phyloP scores from a whole-genome alignment of 257 asterid genomes.

The Gardenia jasminoides region DNA sequence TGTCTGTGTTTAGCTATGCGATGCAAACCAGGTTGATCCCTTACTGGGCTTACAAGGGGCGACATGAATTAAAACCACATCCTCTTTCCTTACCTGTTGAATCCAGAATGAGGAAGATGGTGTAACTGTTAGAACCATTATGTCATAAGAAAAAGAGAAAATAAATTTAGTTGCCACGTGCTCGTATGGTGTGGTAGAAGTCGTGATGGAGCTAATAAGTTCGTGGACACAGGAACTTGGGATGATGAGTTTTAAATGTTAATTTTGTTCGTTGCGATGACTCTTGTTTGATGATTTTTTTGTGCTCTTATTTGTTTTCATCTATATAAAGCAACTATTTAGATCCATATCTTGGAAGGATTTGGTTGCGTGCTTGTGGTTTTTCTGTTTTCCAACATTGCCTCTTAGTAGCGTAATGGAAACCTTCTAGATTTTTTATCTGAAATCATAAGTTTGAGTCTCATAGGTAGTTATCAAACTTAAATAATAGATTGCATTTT shows the following conservation, averaged over 20 bases:
- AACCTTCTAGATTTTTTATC: neutral
- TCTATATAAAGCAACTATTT: neutral
- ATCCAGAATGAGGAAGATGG: neutral
- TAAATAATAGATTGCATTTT: neutral
- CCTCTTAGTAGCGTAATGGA: neutral
- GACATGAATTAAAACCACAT: no score
- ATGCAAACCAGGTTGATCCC: neutral
- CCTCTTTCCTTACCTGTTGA: no score
- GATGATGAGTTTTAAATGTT: neutral
- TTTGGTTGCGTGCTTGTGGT: neutral
- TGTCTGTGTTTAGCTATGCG: no score
- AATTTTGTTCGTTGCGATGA: neutral
- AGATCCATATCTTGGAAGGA: neutral
- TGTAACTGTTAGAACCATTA: neutral
- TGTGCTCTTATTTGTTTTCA: neutral
- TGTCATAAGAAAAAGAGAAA: neutral
- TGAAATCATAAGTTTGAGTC: neutral
- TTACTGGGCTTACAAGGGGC: neutral
- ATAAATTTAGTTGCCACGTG: neutral
- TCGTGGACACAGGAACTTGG: neutral
- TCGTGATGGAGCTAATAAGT: neutral
- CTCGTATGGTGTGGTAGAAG: neutral
- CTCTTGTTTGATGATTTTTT: neutral
- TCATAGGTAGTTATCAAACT: no score
- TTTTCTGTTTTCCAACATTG: neutral